A percentile compares a stretch with the other conserved stretches of the same genome.
phyloP scores from a whole-genome alignment of 768 basidiomycete species.

The Leccinum uliginosum region DNA sequence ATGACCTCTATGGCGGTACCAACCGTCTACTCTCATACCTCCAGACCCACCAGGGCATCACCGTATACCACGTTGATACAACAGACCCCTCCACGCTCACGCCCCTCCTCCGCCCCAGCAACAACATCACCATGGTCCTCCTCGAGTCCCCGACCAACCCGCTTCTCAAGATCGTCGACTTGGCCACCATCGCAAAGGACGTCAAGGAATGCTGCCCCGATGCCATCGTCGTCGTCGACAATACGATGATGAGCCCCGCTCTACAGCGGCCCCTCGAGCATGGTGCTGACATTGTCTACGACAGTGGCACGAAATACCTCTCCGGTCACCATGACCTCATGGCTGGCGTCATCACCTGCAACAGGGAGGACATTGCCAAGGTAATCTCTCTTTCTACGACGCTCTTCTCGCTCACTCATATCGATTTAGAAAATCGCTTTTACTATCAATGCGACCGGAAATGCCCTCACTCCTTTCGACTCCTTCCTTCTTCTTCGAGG shows the following conservation, averaged over 20 bases:
- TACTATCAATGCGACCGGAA: slow-evolving; percentile 89
- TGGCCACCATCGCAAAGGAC: slow-evolving; percentile 75
- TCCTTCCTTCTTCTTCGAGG: slow-evolving; percentile 94
- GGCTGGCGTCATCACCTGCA: slow-evolving; percentile 94
- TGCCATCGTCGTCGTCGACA: slow-evolving; percentile 87
- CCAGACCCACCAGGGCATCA: slow-evolving; percentile 80
- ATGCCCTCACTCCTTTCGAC: slow-evolving; percentile 93
- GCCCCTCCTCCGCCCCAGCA: slow-evolving; percentile 53
- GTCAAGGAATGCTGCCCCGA: slow-evolving; percentile 80
- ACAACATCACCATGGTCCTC: slow-evolving; percentile 90
- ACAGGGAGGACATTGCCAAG: slow-evolving; percentile 87
- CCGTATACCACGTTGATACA: slow-evolving; percentile 91
- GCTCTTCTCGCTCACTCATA: background rate
- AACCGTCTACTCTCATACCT: slow-evolving; percentile 92
- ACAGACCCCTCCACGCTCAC: slow-evolving; percentile 65
- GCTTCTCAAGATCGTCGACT: slow-evolving; percentile 89
- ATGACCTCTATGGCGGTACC: slow-evolving; percentile 97
- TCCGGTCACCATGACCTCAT: slow-evolving; percentile 99
- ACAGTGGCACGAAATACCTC: slow-evolving; percentile 96
- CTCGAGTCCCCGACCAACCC: slow-evolving; percentile 98
- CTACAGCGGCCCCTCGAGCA: slow-evolving; percentile 92
- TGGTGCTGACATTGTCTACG: slow-evolving; percentile 96
- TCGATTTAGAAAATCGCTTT: slow-evolving; percentile 76
- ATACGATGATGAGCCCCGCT: slow-evolving; percentile 99
- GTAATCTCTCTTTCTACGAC: slow-evolving; percentile 29